Evolutionary conservation across 2,329 filamentous ascomycete genomes (phyloP).

Genomic region (Penicillium paneum): DNA sequence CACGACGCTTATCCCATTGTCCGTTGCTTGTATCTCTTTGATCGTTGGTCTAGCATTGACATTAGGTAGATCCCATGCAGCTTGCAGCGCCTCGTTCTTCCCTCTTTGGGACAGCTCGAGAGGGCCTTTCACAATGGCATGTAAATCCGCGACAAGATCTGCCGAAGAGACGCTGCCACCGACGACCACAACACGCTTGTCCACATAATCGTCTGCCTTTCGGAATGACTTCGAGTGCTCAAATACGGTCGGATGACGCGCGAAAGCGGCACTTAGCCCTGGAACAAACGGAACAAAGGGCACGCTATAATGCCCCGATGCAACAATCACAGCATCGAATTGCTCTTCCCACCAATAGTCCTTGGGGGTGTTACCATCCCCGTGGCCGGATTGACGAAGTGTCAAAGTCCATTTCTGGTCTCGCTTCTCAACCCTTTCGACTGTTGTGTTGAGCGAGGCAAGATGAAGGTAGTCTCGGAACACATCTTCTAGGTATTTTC

Average conservation of each 20-base stretch:
- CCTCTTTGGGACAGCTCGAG: slow-evolving; percentile 23
- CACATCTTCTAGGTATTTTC: slow-evolving; percentile 24
- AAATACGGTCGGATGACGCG: slow-evolving; percentile 32
- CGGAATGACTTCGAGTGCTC: slow-evolving; percentile 41
- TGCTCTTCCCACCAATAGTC: slow-evolving; percentile 41
- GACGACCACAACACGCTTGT: slow-evolving; percentile 30
- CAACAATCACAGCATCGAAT: slow-evolving; percentile 45
- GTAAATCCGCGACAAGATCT: slow-evolving; percentile 29
- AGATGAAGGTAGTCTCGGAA: slow-evolving; percentile 27
- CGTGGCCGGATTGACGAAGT: slow-evolving; percentile 22
- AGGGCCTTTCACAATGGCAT: slow-evolving; percentile 19
- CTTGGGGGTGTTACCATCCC: slow-evolving; percentile 3
- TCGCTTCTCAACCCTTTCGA: slow-evolving; percentile 26
- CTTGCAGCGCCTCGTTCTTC: slow-evolving; percentile 18
- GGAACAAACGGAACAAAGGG: slow-evolving; percentile 40
- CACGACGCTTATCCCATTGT: slow-evolving; percentile 1
- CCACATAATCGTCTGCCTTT: slow-evolving; percentile 36
- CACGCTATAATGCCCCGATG: slow-evolving; percentile 43
- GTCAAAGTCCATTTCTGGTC: slow-evolving; percentile 30
- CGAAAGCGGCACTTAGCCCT: slow-evolving; percentile 33
- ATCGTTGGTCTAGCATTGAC: slow-evolving; percentile 22
- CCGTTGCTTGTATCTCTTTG: slow-evolving; percentile 4
- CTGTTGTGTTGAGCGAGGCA: slow-evolving; percentile 32
- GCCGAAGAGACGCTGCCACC: slow-evolving; percentile 30
- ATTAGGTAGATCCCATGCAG: slow-evolving; percentile 25